A percentile compares a stretch with the other conserved stretches of the same genome.
Conservation (phyloP, 352 stramenopile genomes). For the Pythium phragmitis region DNA sequence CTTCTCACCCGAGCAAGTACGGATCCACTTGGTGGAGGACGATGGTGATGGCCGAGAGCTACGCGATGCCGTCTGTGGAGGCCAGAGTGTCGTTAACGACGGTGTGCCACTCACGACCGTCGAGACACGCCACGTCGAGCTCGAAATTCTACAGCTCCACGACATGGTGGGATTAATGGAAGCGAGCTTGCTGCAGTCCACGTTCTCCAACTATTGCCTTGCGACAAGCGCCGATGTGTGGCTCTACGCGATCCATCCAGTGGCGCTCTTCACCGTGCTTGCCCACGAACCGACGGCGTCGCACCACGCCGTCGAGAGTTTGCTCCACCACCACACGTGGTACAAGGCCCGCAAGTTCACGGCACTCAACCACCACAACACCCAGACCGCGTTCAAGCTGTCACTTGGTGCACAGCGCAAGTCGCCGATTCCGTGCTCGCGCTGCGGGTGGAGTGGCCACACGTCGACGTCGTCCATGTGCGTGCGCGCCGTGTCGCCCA, state of each 20-base stretch:
- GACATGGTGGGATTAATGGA: conserved; percentile 49
- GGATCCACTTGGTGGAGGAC: conserved; percentile 8
- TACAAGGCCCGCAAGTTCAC: conserved; percentile 57
- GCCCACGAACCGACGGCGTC: conserved; percentile 37
- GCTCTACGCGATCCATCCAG: conserved; percentile 30
- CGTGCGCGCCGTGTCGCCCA: conserved; percentile 26
- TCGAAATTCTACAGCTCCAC: conserved; percentile 53
- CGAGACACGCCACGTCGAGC: conserved; percentile 44
- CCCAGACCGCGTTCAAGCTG: conserved; percentile 36
- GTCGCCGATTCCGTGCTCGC: conserved; percentile 49
- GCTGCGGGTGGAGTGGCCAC: conserved; percentile 56
- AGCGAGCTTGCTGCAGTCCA: conserved; percentile 31
- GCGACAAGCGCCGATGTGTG: conserved; percentile 34
- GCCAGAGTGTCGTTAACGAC: too few relatives aligned
- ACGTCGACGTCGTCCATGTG: conserved; percentile 49
- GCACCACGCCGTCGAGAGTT: conserved; percentile 38
- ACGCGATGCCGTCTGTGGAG: neutral
- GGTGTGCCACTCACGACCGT: conserved; percentile 2
- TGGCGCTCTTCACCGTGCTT: conserved; percentile 39
- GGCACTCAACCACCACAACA: conserved; percentile 58
- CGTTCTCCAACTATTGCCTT: conserved; percentile 51
- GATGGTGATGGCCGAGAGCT: neutral
- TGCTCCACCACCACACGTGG: conserved; percentile 46
- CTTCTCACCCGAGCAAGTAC: conserved; percentile 34
- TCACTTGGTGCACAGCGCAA: conserved; percentile 43